Percentiles rank a stretch among this genome's conserved stretches.
Evolutionary conservation across 2,329 filamentous ascomycete species (phyloP).

Genomic region (Plectosphaerella plurivora): DNA sequence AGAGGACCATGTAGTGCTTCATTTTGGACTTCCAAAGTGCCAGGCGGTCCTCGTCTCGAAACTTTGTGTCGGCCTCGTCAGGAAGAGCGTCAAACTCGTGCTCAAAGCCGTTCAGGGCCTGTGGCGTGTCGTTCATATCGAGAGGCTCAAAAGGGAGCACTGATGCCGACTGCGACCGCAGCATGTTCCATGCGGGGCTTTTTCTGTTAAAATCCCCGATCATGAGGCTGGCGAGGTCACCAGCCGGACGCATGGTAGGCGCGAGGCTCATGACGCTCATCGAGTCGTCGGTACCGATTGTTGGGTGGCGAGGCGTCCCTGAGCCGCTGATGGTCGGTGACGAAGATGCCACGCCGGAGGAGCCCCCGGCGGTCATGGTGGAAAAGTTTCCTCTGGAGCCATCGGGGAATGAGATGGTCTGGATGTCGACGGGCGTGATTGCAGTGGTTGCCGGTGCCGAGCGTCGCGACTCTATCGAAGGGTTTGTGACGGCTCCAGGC

Average conservation of each 20-base stretch:
- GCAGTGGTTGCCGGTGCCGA: conserved; percentile 75
- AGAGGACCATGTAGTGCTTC: conserved; percentile 96
- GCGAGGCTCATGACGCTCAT: conserved; percentile 64
- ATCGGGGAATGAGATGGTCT: conserved; percentile 70
- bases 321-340: conserved; percentile 28
- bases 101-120: conserved; percentile 62
- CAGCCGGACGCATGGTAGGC: conserved; percentile 56
- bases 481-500: conserved; percentile 17
- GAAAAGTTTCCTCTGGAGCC: conserved; percentile 62
- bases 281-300: conserved; percentile 54
- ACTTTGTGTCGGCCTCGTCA: conserved; percentile 37
- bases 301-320: conserved; percentile 30
- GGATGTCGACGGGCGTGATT: conserved; percentile 74
- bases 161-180: conserved; percentile 57
- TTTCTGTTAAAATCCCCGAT: conserved; percentile 63
- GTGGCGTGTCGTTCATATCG: conserved; percentile 35
- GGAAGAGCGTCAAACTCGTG: conserved; percentile 75
- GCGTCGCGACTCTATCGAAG: conserved; percentile 28
- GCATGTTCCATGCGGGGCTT: conserved; percentile 64
- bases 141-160: conserved; percentile 57
- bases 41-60: conserved; percentile 56
- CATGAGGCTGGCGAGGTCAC: conserved; percentile 78
- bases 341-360: conserved; percentile 16
- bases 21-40: conserved; percentile 82
- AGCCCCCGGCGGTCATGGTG: conserved; percentile 27